Conservation (phyloP, 2,329 filamentous ascomycete species). For the Penicillium thymicola region DNA sequence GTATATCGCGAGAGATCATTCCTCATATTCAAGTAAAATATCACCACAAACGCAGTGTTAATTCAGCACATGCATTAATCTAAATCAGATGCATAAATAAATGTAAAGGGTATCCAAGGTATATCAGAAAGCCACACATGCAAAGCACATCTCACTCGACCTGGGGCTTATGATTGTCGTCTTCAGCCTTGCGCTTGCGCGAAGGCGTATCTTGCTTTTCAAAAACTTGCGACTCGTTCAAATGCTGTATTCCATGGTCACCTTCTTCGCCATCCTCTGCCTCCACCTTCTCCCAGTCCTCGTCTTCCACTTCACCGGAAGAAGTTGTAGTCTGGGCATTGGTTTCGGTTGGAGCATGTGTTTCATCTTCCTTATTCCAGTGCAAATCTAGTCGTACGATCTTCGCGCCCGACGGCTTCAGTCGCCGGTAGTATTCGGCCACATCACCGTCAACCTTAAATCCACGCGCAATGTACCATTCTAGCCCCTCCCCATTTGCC, state of each 20-base stretch:
- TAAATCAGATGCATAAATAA: background rate
- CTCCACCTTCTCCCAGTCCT: constrained; percentile 45
- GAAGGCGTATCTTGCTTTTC: constrained; percentile 22
- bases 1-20: background rate
- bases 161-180: constrained; percentile 19
- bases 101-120: constrained; percentile 13
- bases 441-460: constrained; percentile 51
- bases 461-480: constrained; percentile 59
- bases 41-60: background rate
- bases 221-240: constrained; percentile 34
- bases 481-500: constrained; percentile 56
- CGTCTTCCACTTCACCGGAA: constrained; percentile 30
- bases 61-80: background rate
- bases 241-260: constrained; percentile 30
- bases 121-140: constrained; percentile 6
- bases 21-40: background rate
- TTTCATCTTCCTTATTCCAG: constrained; percentile 22
- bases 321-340: background rate
- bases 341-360: background rate
- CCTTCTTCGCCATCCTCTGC: constrained; percentile 35
- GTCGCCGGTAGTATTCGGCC: constrained; percentile 58
- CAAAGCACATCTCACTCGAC: constrained; percentile 13
- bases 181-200: constrained; percentile 33
- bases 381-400: constrained; percentile 45
- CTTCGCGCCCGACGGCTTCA: constrained; percentile 56